Base-by-base conservation (phyloP, 2,329 filamentous ascomycete genomes). In the Byssochlamys sp. region DNA sequence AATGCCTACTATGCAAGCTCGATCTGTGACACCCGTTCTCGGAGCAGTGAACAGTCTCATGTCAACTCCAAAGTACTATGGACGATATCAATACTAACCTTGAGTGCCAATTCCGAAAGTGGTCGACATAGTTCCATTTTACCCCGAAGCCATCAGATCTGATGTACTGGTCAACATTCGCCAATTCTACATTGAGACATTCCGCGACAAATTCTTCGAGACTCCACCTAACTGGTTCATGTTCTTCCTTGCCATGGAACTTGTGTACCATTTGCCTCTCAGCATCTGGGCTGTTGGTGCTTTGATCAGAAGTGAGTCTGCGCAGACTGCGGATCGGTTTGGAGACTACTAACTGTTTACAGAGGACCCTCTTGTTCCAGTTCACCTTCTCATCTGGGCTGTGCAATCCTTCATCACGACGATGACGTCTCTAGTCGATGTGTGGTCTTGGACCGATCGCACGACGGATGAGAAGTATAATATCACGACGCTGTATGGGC, bases 131-230 rank as follows among this genome's bases (percentile, higher is more conserved):
- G 79, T 79, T 33, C 73, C 79, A n/a, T 74, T 84, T 57, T 85
- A 84, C 61, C 84, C 85, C 1, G 53, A 72, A 3, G 69, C 70
- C 39, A 62, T 85, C 7, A 77, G 75, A 53, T 81, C 81, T 0
- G 55, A 70, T 0, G 75, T 82, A 66, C 78, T 84, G 64, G 67
- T 68, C 49, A 60, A 69, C 0, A 59, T 88, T 1, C 80, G 81
- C 58, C 65, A 71, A 2, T 87, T 75, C 70, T 87, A 88, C 69
- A 75, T 86, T 59, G 67, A 73, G 1, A 85, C 78, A 1, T 87
- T 86, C 68, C 75, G 78, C 12, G 85, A 88, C 66, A 81, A 79
- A 55, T 86, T 86, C 75, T 87, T 88, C 72, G 75, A 78, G 33
- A 66, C 73, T 6, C 77, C 82, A 1, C 84, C 84, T 45, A 68